Evolutionary conservation across 2,329 filamentous ascomycete genomes (phyloP), one percentile per base, ranked within the genome.

Genomic region (Pyrenophora teres): DNA sequence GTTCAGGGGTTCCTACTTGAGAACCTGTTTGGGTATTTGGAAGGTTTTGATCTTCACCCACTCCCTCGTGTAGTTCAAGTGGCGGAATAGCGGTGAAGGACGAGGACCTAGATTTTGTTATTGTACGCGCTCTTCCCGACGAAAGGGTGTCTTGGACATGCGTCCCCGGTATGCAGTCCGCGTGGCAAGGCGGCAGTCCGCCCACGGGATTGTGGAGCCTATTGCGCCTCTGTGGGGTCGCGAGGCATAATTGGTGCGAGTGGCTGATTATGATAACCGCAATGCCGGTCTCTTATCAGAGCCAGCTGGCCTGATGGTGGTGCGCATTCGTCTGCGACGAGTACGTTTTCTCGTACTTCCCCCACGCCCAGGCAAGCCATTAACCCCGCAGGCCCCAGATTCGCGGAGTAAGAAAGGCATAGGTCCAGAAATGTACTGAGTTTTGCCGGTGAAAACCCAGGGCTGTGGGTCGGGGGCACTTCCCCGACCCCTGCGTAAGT

Each of bases 391-490:
- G 42, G 52, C 54, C 52, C 57, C 54, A 45, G 49, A 58, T 48
- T 49, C 18, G 39, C 32, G 27, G 46, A 51, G 59, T 46, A 42
- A 50, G 50, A 43, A 32, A 42, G 16, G 45, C 21, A 47, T 50
- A 33, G 44, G 48, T 59, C 50, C 56, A 53, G 51, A 55, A 53
- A 49, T 44, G 57, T 40, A 31, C 31, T 27, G 40, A 51, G 16
- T 56, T 54, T 54, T 60, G 53, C 57, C 56, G 60, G 52, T 59
- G 49, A 54, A 25, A 46, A 42, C 55, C 65, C 65, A 44, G 42
- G 21, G 46, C 51, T 41, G 36, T 67, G 65, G 65, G 51, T 65
- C 50, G 62, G 53, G 59, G 48, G 51, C 44, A 50, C 54, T 55
- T 60, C 62, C 62, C 56, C 59, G 60, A 60, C 51, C 54, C 55